phyloP scores from a whole-genome alignment of 306 rosid genomes.

The Prunus kanzakura region DNA sequence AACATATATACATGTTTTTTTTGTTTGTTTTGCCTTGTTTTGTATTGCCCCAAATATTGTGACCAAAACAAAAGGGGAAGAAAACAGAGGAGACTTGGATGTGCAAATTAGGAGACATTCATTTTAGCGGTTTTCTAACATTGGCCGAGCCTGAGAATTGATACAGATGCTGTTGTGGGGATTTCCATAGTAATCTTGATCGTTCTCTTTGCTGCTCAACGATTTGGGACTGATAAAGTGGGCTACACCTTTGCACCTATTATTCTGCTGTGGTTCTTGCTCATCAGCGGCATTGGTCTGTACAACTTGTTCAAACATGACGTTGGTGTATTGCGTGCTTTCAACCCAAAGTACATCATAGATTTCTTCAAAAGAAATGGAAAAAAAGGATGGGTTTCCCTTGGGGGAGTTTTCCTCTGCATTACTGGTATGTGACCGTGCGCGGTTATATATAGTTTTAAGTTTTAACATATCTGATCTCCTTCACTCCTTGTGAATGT shows the following conservation, averaged over 20 bases:
- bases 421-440: slow-evolving; percentile 34
- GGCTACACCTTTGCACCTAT: slow-evolving; percentile 57
- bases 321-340: slow-evolving; percentile 41
- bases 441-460: not conserved
- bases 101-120: too few relatives aligned
- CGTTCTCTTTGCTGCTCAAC: slow-evolving; percentile 34
- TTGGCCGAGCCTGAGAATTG: not conserved
- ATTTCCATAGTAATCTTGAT: slow-evolving; percentile 48
- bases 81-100: too few relatives aligned
- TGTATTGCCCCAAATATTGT: too few relatives aligned
- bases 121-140: not conserved
- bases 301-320: slow-evolving; percentile 56
- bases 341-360: slow-evolving; percentile 47
- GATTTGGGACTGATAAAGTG: slow-evolving; percentile 69
- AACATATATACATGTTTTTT: not conserved
- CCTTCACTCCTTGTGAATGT: not conserved
- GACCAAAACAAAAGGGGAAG: too few relatives aligned
- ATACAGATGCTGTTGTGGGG: slow-evolving; percentile 50
- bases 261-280: slow-evolving; percentile 44
- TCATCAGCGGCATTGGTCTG: slow-evolving; percentile 56
- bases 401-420: slow-evolving; percentile 60
- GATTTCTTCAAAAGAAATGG: slow-evolving; percentile 52
- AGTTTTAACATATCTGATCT: not conserved
- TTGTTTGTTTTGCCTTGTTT: too few relatives aligned
- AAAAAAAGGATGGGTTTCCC: slow-evolving; percentile 53